A percentile compares a stretch with the other conserved stretches of the same genome.
Conservation (phyloP, 148 eudicot species). For the Rhododendron henanense region DNA sequence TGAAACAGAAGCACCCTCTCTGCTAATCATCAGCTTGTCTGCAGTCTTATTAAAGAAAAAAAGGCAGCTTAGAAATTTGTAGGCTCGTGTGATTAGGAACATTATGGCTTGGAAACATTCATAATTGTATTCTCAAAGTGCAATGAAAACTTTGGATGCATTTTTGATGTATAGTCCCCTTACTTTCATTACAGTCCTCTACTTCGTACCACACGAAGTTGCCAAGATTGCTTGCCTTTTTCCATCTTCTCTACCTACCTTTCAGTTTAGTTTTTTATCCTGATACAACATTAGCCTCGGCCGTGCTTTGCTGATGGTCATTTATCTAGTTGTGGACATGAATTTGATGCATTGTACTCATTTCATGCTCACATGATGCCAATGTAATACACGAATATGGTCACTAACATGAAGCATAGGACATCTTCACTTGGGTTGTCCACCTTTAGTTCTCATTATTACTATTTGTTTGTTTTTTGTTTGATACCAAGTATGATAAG, state of each 20-base stretch:
- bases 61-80: neutral
- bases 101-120: neutral
- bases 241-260: neutral
- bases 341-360: neutral
- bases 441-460: neutral
- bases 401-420: neutral
- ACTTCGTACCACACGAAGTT: neutral
- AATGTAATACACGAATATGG: neutral
- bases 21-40: neutral
- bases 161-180: neutral
- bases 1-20: neutral
- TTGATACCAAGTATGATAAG: neutral
- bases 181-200: neutral
- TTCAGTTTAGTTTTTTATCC: neutral
- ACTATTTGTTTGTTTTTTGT: neutral
- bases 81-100: neutral
- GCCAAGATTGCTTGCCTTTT: neutral
- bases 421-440: neutral
- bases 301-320: neutral
- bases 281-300: neutral
- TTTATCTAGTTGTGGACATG: neutral
- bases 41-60: neutral
- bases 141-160: neutral
- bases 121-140: neutral
- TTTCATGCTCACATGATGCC: neutral